Evolutionary conservation across 2,329 filamentous ascomycete species (phyloP).

Genomic region (Sphaerulina populicola): DNA sequence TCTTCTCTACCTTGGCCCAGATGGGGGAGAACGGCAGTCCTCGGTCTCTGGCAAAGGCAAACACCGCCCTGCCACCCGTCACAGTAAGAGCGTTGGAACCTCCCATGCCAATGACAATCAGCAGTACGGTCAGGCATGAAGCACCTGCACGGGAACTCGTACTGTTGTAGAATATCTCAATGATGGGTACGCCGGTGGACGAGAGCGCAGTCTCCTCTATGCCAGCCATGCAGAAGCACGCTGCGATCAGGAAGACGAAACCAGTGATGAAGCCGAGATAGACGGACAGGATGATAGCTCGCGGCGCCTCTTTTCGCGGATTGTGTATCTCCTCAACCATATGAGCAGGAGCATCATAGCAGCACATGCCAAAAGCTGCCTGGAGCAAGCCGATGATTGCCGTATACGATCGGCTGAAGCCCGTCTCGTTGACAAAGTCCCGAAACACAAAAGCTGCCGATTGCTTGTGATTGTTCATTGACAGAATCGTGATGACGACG

Average conservation of each 20-base stretch:
- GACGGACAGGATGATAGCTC: slow-evolving; percentile 42
- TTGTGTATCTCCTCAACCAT: slow-evolving; percentile 51
- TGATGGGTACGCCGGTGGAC: slow-evolving; percentile 45
- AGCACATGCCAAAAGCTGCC: slow-evolving; percentile 49
- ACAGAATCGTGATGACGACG: slow-evolving; percentile 46
- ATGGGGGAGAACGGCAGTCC: slow-evolving; percentile 46
- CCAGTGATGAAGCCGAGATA: slow-evolving; percentile 41
- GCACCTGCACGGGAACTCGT: slow-evolving; percentile 41
- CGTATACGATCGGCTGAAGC: slow-evolving; percentile 45
- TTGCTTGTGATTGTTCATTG: slow-evolving; percentile 45
- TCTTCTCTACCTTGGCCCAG: slow-evolving; percentile 42
- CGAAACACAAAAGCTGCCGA: slow-evolving; percentile 43
- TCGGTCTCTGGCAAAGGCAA: slow-evolving; percentile 44
- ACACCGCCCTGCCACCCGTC: slow-evolving; percentile 42
- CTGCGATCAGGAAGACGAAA: slow-evolving; percentile 41
- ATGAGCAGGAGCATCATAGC: slow-evolving; percentile 44
- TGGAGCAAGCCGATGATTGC: slow-evolving; percentile 49
- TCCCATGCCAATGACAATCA: slow-evolving; percentile 43
- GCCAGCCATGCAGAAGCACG: slow-evolving; percentile 46
- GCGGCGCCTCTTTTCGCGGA: slow-evolving; percentile 44
- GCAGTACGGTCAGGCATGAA: slow-evolving; percentile 41
- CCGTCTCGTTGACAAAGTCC: slow-evolving; percentile 49
- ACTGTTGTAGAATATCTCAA: slow-evolving; percentile 47
- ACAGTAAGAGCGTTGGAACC: slow-evolving; percentile 42
- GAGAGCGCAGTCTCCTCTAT: slow-evolving; percentile 41